Conservation (phyloP, 2,329 filamentous ascomycete species). For the Sporothrix phasma region DNA sequence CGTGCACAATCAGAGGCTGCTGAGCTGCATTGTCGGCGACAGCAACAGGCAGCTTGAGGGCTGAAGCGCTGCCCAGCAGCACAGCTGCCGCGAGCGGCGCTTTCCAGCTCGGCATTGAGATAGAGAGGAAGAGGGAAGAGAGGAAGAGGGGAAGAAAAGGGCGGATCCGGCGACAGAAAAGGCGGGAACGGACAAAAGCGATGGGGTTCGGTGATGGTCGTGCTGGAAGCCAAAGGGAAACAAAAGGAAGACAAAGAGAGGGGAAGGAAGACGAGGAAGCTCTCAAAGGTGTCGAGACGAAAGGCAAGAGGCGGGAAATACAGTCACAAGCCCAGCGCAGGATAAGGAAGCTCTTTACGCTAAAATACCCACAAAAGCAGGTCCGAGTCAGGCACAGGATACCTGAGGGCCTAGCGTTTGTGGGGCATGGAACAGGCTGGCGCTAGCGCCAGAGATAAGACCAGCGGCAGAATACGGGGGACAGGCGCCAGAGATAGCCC, state of each 20-base stretch:
- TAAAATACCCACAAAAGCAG: not conserved
- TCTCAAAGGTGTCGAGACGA: not conserved
- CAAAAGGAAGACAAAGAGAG: not conserved
- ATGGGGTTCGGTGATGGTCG: not conserved
- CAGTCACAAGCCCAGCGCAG: not conserved
- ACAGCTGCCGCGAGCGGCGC: constrained; percentile 14
- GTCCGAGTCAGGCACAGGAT: constrained; percentile 8
- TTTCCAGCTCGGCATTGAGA: constrained; percentile 15
- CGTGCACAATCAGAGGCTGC: constrained; percentile 5
- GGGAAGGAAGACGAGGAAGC: not conserved
- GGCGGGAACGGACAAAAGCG: not conserved
- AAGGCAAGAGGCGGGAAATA: not conserved
- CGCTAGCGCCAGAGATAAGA: constrained; percentile 9
- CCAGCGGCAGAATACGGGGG: constrained; percentile 5
- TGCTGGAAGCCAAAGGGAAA: not conserved
- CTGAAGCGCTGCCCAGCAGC: constrained; percentile 15
- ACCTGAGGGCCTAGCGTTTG: not conserved
- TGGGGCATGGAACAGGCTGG: not conserved
- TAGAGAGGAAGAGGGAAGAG: not conserved
- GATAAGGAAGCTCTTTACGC: not conserved
- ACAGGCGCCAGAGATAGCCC: not conserved
- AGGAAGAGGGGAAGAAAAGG: not conserved
- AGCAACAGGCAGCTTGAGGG: constrained; percentile 9
- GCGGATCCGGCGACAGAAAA: too few species aligned
- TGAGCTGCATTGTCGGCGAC: constrained; percentile 1